Base-by-base conservation (phyloP, 805 yeast genomes). In the Teunomyces kruisii region DNA sequence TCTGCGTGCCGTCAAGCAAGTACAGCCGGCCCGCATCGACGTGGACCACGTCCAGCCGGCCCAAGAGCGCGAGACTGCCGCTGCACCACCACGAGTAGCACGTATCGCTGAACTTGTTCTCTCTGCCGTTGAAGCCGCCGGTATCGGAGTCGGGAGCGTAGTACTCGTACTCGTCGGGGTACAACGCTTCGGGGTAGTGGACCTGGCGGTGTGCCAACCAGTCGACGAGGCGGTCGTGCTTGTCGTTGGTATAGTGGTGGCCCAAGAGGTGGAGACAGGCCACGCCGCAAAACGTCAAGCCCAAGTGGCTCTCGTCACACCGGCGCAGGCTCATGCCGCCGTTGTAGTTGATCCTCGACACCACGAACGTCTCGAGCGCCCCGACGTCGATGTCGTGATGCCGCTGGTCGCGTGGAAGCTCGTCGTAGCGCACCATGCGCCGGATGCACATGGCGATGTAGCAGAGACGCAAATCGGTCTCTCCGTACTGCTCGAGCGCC, bases 51-150 rank as follows among this genome's bases (percentile, higher is more conserved):
- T 54, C 50, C 10, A 47, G 14, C 0, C 43, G 42, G 1, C 59
- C 61, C 17, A 88, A 54, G 10, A 84, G 53, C 1, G 58, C 53
- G 49, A 88, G 65, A 4, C 88, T 70, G 2, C 80, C 91, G 12
- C 81, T 55, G 38, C 80, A 78, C 97, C 97, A 90, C 74, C 89
- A 90, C 6, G 85, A 78, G 58, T 90, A 90, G 67, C 97, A 90
- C 0, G 96, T 85, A 62, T 90, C 97, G 3, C 86, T 86, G 46
- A 74, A 76, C 61, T 90, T 90, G 61, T 88, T 88, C n/a, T 79
- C 81, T 39, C 97, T 72, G 1, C 97, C 97, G 61, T 89, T 88
- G 59, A 87, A 82, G 0, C 92, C 92, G 1, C 97, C 97, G 42
- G 65, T 65, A 56, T 85, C 92, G 2, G 59, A 65, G 0, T 41